These are phyloP conservation scores for Cutaneotrichosporon sp. DNA, from an alignment of 1,284 basidiomycete genomes.

Conservation along the genomic window DNA sequence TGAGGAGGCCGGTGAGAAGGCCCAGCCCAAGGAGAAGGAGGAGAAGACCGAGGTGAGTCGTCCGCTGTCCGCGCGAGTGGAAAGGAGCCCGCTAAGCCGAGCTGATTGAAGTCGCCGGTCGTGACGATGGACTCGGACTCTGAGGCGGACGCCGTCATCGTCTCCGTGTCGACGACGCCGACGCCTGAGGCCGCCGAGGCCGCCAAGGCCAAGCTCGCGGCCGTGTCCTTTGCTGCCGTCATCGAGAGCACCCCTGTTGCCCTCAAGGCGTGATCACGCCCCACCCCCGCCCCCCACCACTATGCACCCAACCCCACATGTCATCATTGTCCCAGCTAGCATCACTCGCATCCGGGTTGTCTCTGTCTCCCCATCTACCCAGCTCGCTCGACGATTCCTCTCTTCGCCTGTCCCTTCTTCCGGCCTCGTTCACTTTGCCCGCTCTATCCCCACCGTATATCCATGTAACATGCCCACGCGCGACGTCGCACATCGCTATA, in stretches of 20 bases:
- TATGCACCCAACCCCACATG: not conserved
- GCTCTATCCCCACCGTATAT: constrained; percentile 1
- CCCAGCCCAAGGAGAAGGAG: constrained; percentile 5
- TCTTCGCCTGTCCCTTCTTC: not conserved
- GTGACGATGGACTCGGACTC: constrained; percentile 50
- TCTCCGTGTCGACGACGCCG: constrained; percentile 44
- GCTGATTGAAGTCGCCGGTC: constrained; percentile 26
- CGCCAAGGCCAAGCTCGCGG: constrained; percentile 25
- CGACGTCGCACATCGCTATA: not conserved
- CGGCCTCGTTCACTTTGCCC: not conserved
- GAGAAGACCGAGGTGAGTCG: constrained; percentile 14
- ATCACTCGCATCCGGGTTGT: constrained; percentile 1
- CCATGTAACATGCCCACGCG: constrained; percentile 1
- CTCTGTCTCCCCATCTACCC: not conserved
- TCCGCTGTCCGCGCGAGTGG: not conserved
- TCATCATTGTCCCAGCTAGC: constrained; percentile 1
- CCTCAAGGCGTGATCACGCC: constrained; percentile 45
- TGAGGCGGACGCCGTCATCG: constrained; percentile 52
- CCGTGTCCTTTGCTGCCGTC: constrained; percentile 46
- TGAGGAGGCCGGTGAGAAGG: constrained; percentile 3
- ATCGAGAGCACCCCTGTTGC: constrained; percentile 36
- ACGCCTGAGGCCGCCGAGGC: constrained; percentile 21
- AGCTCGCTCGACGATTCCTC: not conserved
- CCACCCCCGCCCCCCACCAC: too few species aligned
- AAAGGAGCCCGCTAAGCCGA: constrained; percentile 7